Percentiles rank a stretch among this genome's conserved stretches.
phyloP scores from a whole-genome alignment of 1,284 basidiomycete genomes.

The Boletellus deceptivus region DNA sequence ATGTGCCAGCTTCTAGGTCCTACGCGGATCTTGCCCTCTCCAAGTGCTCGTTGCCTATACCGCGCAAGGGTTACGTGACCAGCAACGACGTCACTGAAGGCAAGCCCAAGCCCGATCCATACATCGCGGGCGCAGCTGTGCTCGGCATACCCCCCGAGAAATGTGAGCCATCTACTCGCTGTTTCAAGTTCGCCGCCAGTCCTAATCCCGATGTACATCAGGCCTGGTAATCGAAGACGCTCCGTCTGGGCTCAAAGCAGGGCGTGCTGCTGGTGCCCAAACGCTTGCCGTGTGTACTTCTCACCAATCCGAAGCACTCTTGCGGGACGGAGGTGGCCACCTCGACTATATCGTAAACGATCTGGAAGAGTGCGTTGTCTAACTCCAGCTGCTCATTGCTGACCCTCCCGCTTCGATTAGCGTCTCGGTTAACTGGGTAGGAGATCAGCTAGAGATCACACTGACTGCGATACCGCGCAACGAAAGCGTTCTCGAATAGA shows the following conservation, averaged over 20 bases:
- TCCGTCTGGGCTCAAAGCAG: constrained; percentile 72
- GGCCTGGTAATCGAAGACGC: constrained; percentile 85
- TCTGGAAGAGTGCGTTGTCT: constrained; percentile 20
- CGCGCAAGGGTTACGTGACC: constrained; percentile 60
- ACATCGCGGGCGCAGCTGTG: constrained; percentile 58
- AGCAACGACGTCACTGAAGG: constrained; percentile 72
- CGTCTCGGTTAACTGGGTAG: constrained; percentile 20
- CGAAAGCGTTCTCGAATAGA: constrained; percentile 3
- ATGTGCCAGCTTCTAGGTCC: constrained; percentile 55
- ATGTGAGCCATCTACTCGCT: constrained; percentile 40
- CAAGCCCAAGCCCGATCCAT: constrained; percentile 83
- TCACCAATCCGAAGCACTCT: constrained; percentile 46
- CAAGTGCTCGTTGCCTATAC: constrained; percentile 55
- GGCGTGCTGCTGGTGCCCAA: constrained; percentile 68
- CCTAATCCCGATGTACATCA: constrained; percentile 25
- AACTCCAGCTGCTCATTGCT: neutral
- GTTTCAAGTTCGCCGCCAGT: neutral
- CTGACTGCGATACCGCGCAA: constrained; percentile 14
- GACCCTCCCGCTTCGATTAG: constrained; percentile 4
- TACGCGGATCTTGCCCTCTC: constrained; percentile 65
- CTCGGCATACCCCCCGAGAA: constrained; percentile 49
- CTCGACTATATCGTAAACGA: constrained; percentile 21
- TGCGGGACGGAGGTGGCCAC: constrained; percentile 11
- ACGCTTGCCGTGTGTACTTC: constrained; percentile 84
- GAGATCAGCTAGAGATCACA: constrained; percentile 23